phyloP scores from a whole-genome alignment of 2,329 filamentous ascomycete genomes.

The Hypocreales sp. region DNA sequence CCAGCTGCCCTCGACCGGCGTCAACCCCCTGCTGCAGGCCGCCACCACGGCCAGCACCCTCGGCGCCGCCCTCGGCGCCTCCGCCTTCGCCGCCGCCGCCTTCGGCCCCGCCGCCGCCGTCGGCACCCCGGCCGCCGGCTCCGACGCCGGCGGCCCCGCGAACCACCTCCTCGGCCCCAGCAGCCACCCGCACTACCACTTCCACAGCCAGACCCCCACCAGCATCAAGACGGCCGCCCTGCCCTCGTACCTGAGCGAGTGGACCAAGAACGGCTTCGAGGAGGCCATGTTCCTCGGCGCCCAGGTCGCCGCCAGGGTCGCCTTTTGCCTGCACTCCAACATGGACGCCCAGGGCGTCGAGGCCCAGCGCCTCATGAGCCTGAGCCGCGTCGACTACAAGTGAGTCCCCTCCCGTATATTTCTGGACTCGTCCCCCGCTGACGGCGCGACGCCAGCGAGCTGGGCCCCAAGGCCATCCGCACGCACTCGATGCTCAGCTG shows the following conservation, averaged over 20 bases:
- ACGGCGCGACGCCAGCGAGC: constrained; percentile 23
- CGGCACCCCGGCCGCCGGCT: constrained; percentile 24
- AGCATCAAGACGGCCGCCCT: constrained; percentile 64
- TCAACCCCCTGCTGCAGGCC: constrained; percentile 84
- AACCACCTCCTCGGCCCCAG: constrained; percentile 11
- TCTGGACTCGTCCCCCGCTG: constrained; percentile 3
- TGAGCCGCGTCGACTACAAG: constrained; percentile 46
- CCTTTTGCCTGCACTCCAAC: constrained; percentile 41
- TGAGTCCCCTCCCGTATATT: constrained; percentile 20
- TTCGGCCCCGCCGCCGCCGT: constrained; percentile 14
- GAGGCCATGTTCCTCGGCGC: constrained; percentile 78
- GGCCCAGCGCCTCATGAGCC: constrained; percentile 37
- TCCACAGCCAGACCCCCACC: constrained; percentile 60
- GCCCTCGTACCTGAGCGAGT: constrained; percentile 80
- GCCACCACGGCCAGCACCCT: constrained; percentile 61
- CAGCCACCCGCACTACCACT: constrained; percentile 25
- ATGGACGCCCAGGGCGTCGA: constrained; percentile 35
- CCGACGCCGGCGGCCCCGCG: constrained; percentile 18
- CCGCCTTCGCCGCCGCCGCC: constrained; percentile 21
- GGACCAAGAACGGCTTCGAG: constrained; percentile 68
- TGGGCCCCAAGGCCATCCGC: constrained; percentile 37
- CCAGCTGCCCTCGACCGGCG: constrained; percentile 42
- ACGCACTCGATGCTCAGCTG: constrained; percentile 37
- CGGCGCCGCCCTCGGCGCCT: constrained; percentile 18
- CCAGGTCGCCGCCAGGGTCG: constrained; percentile 59